Base-by-base conservation (phyloP, 202 grass and related monocot species). In the Digitaria exilis region DNA sequence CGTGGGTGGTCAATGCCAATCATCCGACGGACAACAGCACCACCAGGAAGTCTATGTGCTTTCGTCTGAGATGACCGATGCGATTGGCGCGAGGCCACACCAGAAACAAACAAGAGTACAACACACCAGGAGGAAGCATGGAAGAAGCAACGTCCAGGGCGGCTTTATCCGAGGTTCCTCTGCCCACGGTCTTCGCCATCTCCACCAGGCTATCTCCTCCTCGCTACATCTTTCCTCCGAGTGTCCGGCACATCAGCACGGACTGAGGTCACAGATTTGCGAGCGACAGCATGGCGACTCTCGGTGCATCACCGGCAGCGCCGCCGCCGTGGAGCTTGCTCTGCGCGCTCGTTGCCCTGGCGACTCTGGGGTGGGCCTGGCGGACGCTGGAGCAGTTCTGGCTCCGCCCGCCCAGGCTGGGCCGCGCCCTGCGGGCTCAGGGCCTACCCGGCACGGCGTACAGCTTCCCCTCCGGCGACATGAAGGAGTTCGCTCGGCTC, bases 391-490 rank as follows among this genome's bases (percentile, higher is more conserved):
- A 84, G 7, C 61, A 65, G 79, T 52, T 51, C 14, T 93, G 81
- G 90, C 42, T 91, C 8, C 18, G 86, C 14, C 91, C 91, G 0
- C 46, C 19, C 70, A 67, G 91, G 74, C 35, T 93, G 6, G 94
- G 45, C 21, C 64, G 50, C n/a, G 80, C 51, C 49, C 86, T 97
- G 55, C 79, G 52, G 6, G 60, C 82, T 9, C 91, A 93, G 80
- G 94, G 94, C 39, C 21, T 93, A 24, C 16, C 51, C 24, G 91
- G 86, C 78, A 91, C 86, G 3, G 5, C n/a, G 4, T 93, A 93
- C 84, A 87, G 86, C 52, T 70, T 80, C 44, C 46, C 78, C 10
- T 42, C 78, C 48, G 91, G 94, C 29, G 91, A 96, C 86, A 34
- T 82, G 46, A 87, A 46, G 74, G 90, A 96, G 51, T 68, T 58